Conservation (phyloP, 129 eudicot genomes). For the Helianthus tuberosus region DNA sequence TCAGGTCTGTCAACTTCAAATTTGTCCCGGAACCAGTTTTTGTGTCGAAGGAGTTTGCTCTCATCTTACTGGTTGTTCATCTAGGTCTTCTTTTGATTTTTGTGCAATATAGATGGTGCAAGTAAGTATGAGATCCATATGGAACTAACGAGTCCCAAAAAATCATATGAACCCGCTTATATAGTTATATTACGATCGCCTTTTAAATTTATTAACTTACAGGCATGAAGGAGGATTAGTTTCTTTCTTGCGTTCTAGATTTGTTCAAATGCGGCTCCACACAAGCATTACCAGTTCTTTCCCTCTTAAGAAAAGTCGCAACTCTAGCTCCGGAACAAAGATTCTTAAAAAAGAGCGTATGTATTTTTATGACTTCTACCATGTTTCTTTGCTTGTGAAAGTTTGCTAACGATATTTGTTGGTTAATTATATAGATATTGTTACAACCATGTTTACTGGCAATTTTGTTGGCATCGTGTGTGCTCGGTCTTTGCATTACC, state of each 20-base stretch:
- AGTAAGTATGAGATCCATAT: slow-evolving; percentile 55
- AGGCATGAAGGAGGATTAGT: slow-evolving; percentile 91
- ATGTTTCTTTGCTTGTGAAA: slow-evolving; percentile 15
- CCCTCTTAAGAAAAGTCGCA: slow-evolving; percentile 27
- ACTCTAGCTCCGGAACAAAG: slow-evolving; percentile 31
- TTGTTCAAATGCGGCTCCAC: slow-evolving; percentile 46
- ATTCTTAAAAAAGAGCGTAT: slow-evolving; percentile 63
- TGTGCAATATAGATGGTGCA: slow-evolving; percentile 93
- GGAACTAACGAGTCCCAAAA: neutral
- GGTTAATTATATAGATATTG: slow-evolving; percentile 53
- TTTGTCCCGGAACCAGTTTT: slow-evolving; percentile 83
- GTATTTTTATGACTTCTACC: slow-evolving; percentile 4
- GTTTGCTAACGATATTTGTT: neutral
- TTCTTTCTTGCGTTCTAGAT: slow-evolving; percentile 50
- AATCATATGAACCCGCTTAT: neutral
- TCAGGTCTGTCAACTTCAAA: slow-evolving; percentile 98
- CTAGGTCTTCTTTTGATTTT: slow-evolving; percentile 60
- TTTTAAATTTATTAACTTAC: slow-evolving; percentile 20
- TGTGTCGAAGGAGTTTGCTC: slow-evolving; percentile 71
- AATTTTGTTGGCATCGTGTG: slow-evolving; percentile 89
- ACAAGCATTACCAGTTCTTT: slow-evolving; percentile 40
- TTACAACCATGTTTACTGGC: slow-evolving; percentile 81
- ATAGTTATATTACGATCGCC: neutral
- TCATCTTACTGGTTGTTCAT: slow-evolving; percentile 66
- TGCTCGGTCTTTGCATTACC: slow-evolving; percentile 96